Conservation (phyloP, 805 yeast species). For the Blastobotrys chiropterorum region DNA sequence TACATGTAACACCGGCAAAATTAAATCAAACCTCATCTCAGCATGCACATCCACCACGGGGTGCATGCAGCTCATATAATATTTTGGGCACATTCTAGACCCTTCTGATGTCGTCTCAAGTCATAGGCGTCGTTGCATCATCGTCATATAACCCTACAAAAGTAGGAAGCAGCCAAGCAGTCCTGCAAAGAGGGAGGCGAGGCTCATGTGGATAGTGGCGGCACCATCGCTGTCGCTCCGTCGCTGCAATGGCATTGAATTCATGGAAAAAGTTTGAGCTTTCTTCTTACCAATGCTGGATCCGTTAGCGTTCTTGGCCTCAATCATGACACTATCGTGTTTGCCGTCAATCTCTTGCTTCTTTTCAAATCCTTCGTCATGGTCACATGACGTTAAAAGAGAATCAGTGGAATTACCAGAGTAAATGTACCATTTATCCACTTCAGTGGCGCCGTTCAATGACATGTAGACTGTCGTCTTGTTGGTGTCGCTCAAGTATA, state of each 20-base stretch:
- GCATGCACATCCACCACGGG: not conserved
- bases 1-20: not conserved
- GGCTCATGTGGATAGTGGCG: not conserved
- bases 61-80: not conserved
- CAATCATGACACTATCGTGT: not conserved
- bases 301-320: not conserved
- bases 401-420: conserved; percentile 3
- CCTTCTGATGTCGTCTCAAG: no score
- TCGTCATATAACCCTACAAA: not conserved
- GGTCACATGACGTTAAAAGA: not conserved
- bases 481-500: not conserved
- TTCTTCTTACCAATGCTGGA: not conserved
- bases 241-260: not conserved
- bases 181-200: not conserved
- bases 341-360: not conserved
- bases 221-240: not conserved
- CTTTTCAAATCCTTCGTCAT: not conserved
- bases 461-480: not conserved
- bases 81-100: not conserved
- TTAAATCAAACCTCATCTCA: not conserved
- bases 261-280: not conserved
- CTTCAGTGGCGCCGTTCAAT: conserved; percentile 9
- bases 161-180: not conserved
- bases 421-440: not conserved
- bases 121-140: no score